Evolutionary conservation across 2,329 filamentous ascomycete species (phyloP).

Genomic region (Cladosporium sphaerospermum): DNA sequence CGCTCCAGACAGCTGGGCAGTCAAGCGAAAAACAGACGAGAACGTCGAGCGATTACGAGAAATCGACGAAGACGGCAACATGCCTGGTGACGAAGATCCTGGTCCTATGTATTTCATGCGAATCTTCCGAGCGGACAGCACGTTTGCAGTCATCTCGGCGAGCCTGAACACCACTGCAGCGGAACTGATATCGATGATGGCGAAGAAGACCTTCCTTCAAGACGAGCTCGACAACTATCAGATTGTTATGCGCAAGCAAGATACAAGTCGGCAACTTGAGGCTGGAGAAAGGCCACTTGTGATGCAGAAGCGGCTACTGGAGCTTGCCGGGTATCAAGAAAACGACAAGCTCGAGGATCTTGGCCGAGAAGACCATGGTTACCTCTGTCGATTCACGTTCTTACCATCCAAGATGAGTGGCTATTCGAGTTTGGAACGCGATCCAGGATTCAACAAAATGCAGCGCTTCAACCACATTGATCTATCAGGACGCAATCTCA

Average conservation of each 20-base stretch:
- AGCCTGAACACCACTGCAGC: constrained; percentile 75
- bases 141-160: constrained; percentile 87
- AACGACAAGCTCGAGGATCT: constrained; percentile 86
- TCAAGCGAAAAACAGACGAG: constrained; percentile 66
- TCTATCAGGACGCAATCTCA: constrained; percentile 78
- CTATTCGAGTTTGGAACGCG: constrained; percentile 62
- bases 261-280: constrained; percentile 74
- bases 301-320: constrained; percentile 83
- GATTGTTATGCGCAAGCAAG: constrained; percentile 90
- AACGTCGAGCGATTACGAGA: constrained; percentile 53
- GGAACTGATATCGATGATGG: constrained; percentile 82
- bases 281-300: constrained; percentile 75
- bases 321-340: constrained; percentile 86
- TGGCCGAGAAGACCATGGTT: constrained; percentile 94
- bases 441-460: constrained; percentile 72
- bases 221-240: constrained; percentile 92
- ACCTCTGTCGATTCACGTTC: constrained; percentile 93
- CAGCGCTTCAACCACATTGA: constrained; percentile 94
- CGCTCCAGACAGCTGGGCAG: constrained; percentile 94
- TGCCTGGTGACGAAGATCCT: constrained; percentile 64
- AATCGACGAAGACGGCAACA: constrained; percentile 60
- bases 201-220: constrained; percentile 88
- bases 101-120: constrained; percentile 80
- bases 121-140: constrained; percentile 88
- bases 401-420: constrained; percentile 82